Base-by-base conservation (phyloP, 805 yeast species). In the Myxozyma melibiosi region DNA sequence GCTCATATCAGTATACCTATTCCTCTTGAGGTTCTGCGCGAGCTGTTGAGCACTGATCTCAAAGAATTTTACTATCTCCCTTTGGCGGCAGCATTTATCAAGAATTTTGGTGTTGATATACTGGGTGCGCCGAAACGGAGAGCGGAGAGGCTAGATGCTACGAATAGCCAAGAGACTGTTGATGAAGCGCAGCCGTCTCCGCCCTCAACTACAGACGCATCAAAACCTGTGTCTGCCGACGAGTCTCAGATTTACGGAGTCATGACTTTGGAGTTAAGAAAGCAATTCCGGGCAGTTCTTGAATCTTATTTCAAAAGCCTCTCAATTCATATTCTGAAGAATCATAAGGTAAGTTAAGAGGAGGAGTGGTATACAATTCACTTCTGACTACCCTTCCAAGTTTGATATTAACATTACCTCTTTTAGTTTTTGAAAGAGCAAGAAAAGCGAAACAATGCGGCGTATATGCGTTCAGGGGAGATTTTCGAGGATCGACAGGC, bases 401-500 rank as follows among this genome's bases (percentile, higher is more conserved):
- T 2, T 82, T 83, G 2, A 13, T 5, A 11, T n/a, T 8, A 27
- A 30, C 5, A 27, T 48, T 38, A 25, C 16, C 8, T 34, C 22
- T 8, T 24, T 18, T 24, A 54, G 58, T 18, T 46, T 14, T 66
- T 79, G 0, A 59, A 67, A 9, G 72, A 71, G 20, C 67, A 76
- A 11, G 71, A 71, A 20, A 70, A 70, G 20, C 75, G 74, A 51
- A 81, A 79, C 53, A 76, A 78, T 43, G 80, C 78, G 53, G 80
- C 84, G 2, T 82, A 86, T 52, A 80, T 87, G 53, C 78, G 86
- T 63, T 82, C 86, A 0, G 96, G 96, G 24, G 81, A 79, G 60
- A 66, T 81, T 1, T 68, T 77, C 16, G 84, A 80, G 16, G 78
- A 77, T 27, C 51, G 67, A 9, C 62, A 65, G 33, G 53, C 56